phyloP scores from a whole-genome alignment of 179 eudicot species.

The Actinidia arguta region DNA sequence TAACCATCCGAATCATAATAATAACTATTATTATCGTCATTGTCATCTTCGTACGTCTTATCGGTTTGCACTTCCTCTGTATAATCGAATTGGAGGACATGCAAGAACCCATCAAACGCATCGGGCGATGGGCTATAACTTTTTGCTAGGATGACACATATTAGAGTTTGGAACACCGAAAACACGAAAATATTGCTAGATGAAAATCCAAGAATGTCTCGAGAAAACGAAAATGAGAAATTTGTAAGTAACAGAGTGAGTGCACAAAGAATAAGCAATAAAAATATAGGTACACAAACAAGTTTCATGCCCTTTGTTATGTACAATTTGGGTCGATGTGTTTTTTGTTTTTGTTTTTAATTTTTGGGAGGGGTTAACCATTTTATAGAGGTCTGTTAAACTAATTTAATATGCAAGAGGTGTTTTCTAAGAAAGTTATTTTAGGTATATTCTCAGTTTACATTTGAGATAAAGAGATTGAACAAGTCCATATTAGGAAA shows the following conservation, averaged over 20 bases:
- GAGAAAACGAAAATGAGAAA: conserved; percentile 12
- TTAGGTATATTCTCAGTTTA: background rate
- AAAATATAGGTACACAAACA: background rate
- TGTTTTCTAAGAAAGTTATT: background rate
- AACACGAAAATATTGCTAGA: conserved; percentile 14
- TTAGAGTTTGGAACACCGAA: background rate
- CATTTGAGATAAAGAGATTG: background rate
- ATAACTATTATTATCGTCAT: background rate
- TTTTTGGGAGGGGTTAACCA: background rate
- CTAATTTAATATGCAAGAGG: background rate
- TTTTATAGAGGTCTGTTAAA: background rate
- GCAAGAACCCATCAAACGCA: background rate
- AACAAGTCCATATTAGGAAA: background rate
- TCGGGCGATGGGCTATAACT: conserved; percentile 14
- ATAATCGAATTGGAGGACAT: background rate
- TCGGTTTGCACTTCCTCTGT: background rate
- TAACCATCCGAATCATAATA: background rate
- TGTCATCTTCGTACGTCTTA: background rate
- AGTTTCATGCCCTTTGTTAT: conserved; percentile 24
- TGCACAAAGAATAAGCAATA: conserved; percentile 12
- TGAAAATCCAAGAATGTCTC: background rate
- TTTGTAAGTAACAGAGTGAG: background rate
- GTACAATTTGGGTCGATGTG: background rate
- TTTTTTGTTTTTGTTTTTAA: too few relatives aligned
- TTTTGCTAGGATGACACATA: conserved; percentile 18